These are phyloP conservation scores for Trifolium dubium DNA, from an alignment of 306 rosid genomes.

Conservation along the genomic window DNA sequence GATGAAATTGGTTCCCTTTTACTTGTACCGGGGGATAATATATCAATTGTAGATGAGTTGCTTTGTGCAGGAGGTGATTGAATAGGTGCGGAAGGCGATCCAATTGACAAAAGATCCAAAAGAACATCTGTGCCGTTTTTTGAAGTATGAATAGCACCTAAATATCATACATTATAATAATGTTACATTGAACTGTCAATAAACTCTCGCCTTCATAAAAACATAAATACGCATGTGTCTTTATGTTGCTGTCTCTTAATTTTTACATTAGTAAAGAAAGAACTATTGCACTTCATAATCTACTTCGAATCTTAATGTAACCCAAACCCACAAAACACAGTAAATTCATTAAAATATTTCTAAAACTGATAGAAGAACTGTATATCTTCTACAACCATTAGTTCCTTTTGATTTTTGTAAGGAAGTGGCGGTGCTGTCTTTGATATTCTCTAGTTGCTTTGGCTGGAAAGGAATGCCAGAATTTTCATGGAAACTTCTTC, in stretches of 20 bases:
- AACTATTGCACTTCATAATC: conserved; percentile 5
- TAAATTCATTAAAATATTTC: conserved; percentile 21
- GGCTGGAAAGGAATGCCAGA: conserved; percentile 22
- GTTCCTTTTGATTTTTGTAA: conserved; percentile 19
- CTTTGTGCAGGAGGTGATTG: conserved; percentile 65
- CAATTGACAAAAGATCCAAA: conserved; percentile 89
- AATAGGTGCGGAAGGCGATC: conserved; percentile 50
- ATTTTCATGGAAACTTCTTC: conserved; percentile 14
- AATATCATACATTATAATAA: conserved; percentile 24
- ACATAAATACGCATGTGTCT: background rate
- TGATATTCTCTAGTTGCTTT: conserved; percentile 13
- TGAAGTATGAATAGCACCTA: conserved; percentile 60
- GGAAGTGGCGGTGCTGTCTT: conserved; percentile 1
- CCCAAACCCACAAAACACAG: conserved; percentile 6
- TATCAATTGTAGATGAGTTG: conserved; percentile 57
- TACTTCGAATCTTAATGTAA: background rate
- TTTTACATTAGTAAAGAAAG: conserved; percentile 1
- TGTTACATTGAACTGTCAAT: conserved; percentile 30
- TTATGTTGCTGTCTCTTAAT: background rate
- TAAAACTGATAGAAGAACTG: background rate
- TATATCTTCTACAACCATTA: conserved; percentile 23
- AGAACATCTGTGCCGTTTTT: conserved; percentile 73
- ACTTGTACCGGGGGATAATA: conserved; percentile 56
- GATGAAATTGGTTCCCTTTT: conserved; percentile 58
- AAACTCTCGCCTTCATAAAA: background rate